A percentile compares a stretch with the other conserved stretches of the same genome.
Conservation (phyloP, 352 stramenopile genomes). For the Phytophthora fragariae region DNA sequence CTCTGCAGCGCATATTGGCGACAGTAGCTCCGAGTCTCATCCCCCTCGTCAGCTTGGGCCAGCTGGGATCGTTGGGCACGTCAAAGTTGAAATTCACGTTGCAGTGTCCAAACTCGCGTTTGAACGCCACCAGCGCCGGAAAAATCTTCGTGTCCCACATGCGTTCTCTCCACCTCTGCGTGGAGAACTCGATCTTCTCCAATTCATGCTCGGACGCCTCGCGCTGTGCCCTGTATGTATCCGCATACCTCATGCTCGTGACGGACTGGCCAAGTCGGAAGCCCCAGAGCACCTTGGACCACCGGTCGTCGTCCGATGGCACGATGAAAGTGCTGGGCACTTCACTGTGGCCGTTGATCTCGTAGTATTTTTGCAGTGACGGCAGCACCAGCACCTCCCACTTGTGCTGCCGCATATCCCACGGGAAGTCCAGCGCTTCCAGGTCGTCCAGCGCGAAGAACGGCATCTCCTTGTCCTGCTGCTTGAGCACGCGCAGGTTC, state of each 20-base stretch:
- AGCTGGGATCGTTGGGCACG: constrained; percentile 22
- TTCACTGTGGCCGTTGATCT: constrained; percentile 47
- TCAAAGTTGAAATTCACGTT: constrained; percentile 40
- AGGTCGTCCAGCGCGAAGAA: constrained; percentile 44
- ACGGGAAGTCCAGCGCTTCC: constrained; percentile 47
- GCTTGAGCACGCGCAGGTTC: constrained; percentile 24
- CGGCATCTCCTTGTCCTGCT: constrained; percentile 18
- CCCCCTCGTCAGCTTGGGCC: constrained; percentile 24
- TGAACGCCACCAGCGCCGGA: constrained; percentile 30
- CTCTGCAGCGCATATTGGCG: constrained; percentile 42
- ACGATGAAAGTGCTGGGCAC: constrained; percentile 46
- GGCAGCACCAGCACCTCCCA: constrained; percentile 52
- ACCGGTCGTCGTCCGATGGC: constrained; percentile 29
- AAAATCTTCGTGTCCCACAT: constrained; percentile 39
- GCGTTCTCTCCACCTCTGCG: constrained; percentile 12
- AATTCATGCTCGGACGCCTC: constrained; percentile 15
- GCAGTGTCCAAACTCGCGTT: constrained; percentile 29
- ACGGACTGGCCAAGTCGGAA: constrained; percentile 56
- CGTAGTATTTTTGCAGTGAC: constrained; percentile 37
- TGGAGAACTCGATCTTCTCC: constrained; percentile 24
- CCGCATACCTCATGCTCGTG: constrained; percentile 44
- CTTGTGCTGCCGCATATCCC: constrained; percentile 48
- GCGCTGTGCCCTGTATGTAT: constrained; percentile 25
- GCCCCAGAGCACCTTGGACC: constrained; percentile 40
- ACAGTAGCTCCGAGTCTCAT: constrained; percentile 34